Percentiles rank a stretch among this genome's conserved stretches.
These are phyloP conservation scores for Trapa bicornis DNA, from an alignment of 345 rosid species.

Conservation along the genomic window DNA sequence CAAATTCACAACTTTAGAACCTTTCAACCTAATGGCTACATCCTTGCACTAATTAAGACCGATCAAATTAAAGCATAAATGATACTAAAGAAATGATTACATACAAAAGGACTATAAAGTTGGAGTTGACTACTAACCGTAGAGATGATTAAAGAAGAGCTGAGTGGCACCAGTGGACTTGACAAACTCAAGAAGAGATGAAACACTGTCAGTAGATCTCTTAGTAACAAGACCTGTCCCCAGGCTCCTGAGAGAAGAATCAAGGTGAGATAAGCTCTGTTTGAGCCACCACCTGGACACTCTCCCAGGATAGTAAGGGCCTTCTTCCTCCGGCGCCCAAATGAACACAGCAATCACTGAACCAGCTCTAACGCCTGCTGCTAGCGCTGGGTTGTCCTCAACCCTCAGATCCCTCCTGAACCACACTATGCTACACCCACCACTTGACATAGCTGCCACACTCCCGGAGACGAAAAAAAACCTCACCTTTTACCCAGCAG, in stretches of 20 bases:
- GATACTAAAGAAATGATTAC: not conserved
- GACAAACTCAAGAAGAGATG: conserved; percentile 70
- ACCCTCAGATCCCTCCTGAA: conserved; percentile 98
- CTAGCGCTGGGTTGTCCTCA: conserved; percentile 89
- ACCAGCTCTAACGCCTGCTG: conserved; percentile 86
- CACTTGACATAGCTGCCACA: conserved; percentile 16
- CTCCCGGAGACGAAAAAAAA: conserved; percentile 20
- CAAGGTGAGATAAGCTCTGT: conserved; percentile 82
- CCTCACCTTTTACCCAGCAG: conserved; percentile 8
- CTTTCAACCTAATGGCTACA: not conserved
- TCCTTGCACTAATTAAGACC: not conserved
- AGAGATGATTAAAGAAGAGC: conserved; percentile 93
- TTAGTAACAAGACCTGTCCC: conserved; percentile 77
- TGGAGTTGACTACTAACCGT: conserved; percentile 48
- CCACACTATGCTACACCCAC: conserved; percentile 90
- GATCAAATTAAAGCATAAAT: not conserved
- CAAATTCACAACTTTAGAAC: not conserved
- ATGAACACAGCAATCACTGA: conserved; percentile 67
- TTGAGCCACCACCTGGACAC: conserved; percentile 99
- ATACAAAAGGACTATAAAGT: conserved; percentile 4
- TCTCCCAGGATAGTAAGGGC: conserved; percentile 74
- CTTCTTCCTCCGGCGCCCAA: conserved; percentile 98
- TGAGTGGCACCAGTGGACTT: conserved; percentile 86
- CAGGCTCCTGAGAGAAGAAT: conserved; percentile 76
- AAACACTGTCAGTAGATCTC: conserved; percentile 73